Evolutionary conservation across 257 asterid genomes (phyloP), one percentile per base, ranked within the genome.

Genomic region (Solanum peruvianum): DNA sequence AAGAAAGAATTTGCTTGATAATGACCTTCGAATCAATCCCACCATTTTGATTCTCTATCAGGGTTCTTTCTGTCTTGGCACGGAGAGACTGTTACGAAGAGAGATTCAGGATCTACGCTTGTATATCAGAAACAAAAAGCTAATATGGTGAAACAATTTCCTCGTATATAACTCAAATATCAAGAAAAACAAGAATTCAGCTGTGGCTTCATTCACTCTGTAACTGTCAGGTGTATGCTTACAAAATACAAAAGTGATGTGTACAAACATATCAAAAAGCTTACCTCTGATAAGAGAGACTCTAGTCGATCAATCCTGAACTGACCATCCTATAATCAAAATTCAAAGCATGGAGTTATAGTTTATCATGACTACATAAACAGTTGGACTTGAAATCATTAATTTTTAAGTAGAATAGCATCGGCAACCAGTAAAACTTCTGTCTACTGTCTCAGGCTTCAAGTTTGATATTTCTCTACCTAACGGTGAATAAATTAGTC

Each of bases 301-400:
- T 95, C 99, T 88, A 97, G 92, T 84, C 98, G 96, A 88, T 97
- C 99, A 88, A 97, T 92, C 95, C 98, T 93, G 98, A 97, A 94
- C 62, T 89, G 89, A 56, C 99, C 98, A 91, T 94, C 97, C 99
- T 97, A 89, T 83, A 45, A 84, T 71, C 86, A 85, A 91, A 20
- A 45, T 82, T 71, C 86, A 85, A 91, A 88, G 82, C 75, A 73
- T 29, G 89, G 86, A 85, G 86, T 93, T 90, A 92, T 93, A 88
- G 89, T 81, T 29, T 49, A 20, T 12, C 69, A 81, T 0, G 85
- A 81, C 33, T 31, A 31, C 47, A 49, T 52, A 18, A 49, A 49
- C 85, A 20, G 70, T 31, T 31, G 44, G 29, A 81, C 45, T 49
- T 47, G 67, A 62, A 81, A 29, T 80, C 47, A 45, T 49, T 14